Conservation (phyloP, 2,329 filamentous ascomycete species). For the Microdochium nivale region DNA sequence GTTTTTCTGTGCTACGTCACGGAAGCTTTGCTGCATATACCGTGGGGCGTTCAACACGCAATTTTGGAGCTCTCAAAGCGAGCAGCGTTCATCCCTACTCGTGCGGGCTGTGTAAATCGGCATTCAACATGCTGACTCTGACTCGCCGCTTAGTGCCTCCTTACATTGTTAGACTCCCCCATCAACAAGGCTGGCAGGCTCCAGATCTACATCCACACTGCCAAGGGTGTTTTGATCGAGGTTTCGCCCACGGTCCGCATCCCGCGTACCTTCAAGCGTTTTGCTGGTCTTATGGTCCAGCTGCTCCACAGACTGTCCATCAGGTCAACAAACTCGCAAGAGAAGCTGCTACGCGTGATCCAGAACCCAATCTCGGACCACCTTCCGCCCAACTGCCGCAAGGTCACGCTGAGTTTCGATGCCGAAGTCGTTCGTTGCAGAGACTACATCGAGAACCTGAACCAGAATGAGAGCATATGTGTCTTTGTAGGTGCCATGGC, state of each 20-base stretch:
- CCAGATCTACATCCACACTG: constrained; percentile 97
- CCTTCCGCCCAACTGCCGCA: constrained; percentile 91
- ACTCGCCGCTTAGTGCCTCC: constrained; percentile 62
- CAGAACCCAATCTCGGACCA: constrained; percentile 98
- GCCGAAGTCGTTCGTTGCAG: constrained; percentile 77
- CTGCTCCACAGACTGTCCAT: constrained; percentile 92
- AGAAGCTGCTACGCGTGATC: constrained; percentile 95
- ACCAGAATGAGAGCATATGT: constrained; percentile 83
- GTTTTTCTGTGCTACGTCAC: constrained; percentile 10
- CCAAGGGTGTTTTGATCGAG: constrained; percentile 94
- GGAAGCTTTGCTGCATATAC: constrained; percentile 2
- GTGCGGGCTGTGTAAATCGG: constrained; percentile 5
- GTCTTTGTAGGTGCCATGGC: constrained; percentile 99
- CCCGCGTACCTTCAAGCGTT: constrained; percentile 96
- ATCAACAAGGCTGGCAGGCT: constrained; percentile 97
- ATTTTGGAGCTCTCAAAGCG: not conserved
- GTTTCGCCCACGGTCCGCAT: constrained; percentile 98
- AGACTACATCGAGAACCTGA: constrained; percentile 77
- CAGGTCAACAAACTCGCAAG: constrained; percentile 90
- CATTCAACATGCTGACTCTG: constrained; percentile 37
- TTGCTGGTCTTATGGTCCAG: constrained; percentile 97
- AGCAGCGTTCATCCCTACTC: not conserved
- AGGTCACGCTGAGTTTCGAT: constrained; percentile 94
- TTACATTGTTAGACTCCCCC: constrained; percentile 93
- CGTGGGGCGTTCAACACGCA: not conserved